Evolutionary conservation across 495 filamentous ascomycete genomes (phyloP), one percentile per base, ranked within the genome.

Genomic region (Extremus antarcticus): DNA sequence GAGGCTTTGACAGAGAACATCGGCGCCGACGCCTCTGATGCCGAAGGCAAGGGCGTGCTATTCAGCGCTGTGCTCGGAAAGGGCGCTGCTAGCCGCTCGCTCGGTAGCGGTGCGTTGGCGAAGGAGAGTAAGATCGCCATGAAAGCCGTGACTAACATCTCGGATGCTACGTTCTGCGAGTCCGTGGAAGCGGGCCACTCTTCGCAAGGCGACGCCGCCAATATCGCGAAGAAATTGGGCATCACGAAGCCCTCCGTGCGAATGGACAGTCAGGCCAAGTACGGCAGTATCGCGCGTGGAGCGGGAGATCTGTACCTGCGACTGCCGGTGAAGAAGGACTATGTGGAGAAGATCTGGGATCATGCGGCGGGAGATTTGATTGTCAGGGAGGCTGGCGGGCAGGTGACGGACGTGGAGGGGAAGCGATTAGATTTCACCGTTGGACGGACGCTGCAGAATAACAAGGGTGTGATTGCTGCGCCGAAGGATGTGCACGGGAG

Each of bases 311-410:
- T 99, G 59, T 97, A 97, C 68, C 73, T 98, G 60, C 78, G 92
- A 49, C 72, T 99, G 25, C 92, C 94, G 17, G 82, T 85, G 13
- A 83, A 78, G 62, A 83, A 82, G 65, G 81, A 83, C 22, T 99
- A 97, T 70, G 81, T 94, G 72, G 92, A 99, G 77, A 99, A 99
- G 78, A 97, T 99, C 60, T 99, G 92, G 92, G 92, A 99, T 67
- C 92, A 99, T 71, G 94, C 91, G 25, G 91, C 88, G n/a, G 92
- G 92, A 32, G 90, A 94, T 57, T 69, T 99, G 50, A 90, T 99
- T 61, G 90, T 95, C 11, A 78, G 89, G 47, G 92, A 99, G 70
- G 90, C 94, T 3, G 92, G 94, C 47, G 94, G 91, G 22, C 74
- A 85, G 63, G 92, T 98, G 32, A 94, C 86, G 17, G 92, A 95